phyloP scores from a whole-genome alignment of 306 rosid species.

The Castanea crenata region DNA sequence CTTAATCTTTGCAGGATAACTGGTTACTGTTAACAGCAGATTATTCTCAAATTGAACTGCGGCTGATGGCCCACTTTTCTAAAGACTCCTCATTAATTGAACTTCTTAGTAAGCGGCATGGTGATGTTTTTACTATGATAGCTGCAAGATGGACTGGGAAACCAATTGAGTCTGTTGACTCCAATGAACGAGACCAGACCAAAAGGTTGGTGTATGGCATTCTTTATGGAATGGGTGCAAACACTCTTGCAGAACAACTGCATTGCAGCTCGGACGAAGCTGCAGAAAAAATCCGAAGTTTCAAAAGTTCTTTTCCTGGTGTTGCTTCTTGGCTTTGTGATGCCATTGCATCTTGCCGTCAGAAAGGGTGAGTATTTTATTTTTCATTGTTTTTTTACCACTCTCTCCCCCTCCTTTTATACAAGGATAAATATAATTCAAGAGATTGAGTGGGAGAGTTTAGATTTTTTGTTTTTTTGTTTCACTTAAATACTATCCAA shows the following conservation, averaged over 20 bases:
- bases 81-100: slow-evolving; percentile 71
- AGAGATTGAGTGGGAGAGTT: slow-evolving; percentile 2
- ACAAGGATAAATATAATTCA: slow-evolving; percentile 15
- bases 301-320: slow-evolving; percentile 81
- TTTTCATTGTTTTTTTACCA: slow-evolving; percentile 7
- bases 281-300: slow-evolving; percentile 70
- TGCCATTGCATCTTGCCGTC: slow-evolving; percentile 67
- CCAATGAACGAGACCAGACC: slow-evolving; percentile 79
- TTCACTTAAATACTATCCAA: background rate
- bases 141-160: slow-evolving; percentile 89
- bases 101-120: slow-evolving; percentile 67
- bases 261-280: slow-evolving; percentile 79
- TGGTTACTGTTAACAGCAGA: slow-evolving; percentile 93
- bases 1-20: slow-evolving; percentile 56
- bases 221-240: slow-evolving; percentile 97
- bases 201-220: slow-evolving; percentile 92
- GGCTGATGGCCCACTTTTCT: slow-evolving; percentile 98
- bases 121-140: slow-evolving; percentile 83
- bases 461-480: background rate
- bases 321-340: slow-evolving; percentile 93
- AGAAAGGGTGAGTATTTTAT: slow-evolving; percentile 67
- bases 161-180: slow-evolving; percentile 61
- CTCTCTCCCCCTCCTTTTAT: background rate
- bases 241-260: slow-evolving; percentile 82
- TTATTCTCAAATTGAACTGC: slow-evolving; percentile 95